Conservation (phyloP, 345 rosid species). For the Hypericum perforatum region DNA sequence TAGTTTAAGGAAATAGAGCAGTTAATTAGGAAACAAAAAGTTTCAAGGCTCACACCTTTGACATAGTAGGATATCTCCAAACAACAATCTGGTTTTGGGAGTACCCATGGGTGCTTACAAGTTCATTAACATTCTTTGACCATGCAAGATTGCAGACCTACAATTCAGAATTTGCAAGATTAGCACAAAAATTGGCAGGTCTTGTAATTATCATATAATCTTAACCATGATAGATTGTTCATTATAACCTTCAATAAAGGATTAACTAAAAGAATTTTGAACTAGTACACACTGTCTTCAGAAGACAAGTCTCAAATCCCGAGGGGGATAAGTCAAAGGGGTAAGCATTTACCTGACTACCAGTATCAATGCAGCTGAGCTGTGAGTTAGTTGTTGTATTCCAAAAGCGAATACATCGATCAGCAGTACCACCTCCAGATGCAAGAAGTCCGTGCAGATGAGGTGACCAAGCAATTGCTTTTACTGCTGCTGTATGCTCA, state of each 20-base stretch:
- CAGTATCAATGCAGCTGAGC: slow-evolving; percentile 84
- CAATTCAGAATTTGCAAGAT: neutral
- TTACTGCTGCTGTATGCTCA: slow-evolving; percentile 96
- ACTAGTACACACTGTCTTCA: neutral
- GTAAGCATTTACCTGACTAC: slow-evolving; percentile 58
- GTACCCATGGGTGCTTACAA: slow-evolving; percentile 98
- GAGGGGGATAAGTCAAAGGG: neutral
- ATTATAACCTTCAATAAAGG: too few species aligned
- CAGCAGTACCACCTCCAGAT: slow-evolving; percentile 98
- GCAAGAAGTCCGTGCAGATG: slow-evolving; percentile 97
- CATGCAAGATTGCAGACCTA: slow-evolving; percentile 97
- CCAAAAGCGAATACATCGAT: slow-evolving; percentile 96
- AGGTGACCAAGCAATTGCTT: slow-evolving; percentile 99
- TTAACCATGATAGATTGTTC: too few species aligned
- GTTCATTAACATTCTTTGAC: slow-evolving; percentile 98
- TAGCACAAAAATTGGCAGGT: slow-evolving; percentile 1
- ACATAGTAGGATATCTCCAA: slow-evolving; percentile 97
- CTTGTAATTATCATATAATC: too few species aligned
- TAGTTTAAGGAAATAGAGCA: neutral
- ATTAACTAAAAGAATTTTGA: too few species aligned
- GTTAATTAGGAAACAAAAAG: slow-evolving; percentile 2
- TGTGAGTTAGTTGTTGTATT: slow-evolving; percentile 87
- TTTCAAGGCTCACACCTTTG: slow-evolving; percentile 48
- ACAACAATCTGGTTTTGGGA: slow-evolving; percentile 96
- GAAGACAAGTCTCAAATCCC: neutral